Base-by-base conservation (phyloP, 805 yeast species). In the Saccharomyces jurei region DNA sequence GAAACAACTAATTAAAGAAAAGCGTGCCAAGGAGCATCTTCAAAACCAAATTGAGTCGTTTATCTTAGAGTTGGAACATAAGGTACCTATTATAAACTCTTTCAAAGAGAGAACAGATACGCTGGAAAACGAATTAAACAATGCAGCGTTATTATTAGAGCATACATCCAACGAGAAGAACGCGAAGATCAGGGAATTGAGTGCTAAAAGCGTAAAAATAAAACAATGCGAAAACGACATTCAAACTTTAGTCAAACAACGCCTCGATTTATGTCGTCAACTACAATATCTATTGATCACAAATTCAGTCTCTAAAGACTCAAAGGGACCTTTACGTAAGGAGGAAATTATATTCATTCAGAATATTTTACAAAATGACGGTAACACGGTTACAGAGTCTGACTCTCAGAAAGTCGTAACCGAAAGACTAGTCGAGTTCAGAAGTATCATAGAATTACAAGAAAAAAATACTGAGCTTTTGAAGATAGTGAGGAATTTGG, bases 191-290 rank as follows among this genome's bases (percentile, higher is more conserved):
- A 56, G 51, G 36, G 53, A 66, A 4, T 54, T 63, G 5, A 27
- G 30, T 6, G 58, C 61, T 8, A 32, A 60, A 6, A 30, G 58
- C 0, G 32, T 50, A 3, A 58, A 61, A 51, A 36, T 68, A 1
- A 53, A 55, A 27, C 63, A 66, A 29, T 61, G 73, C 63, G 62
- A 77, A 69, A 44, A 57, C 1, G 67, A 71, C 22, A 65, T 71
- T 26, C 54, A 75, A 25, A 57, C 79, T 3, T 65, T 84, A 58
- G 74, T 77, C 46, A 79, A 77, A 54, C 81, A 84, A 60, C 79
- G 83, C 46, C 71, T 74, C 30, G 97, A 91, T 65, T 72, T 91
- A 46, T 86, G 92, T 5, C 81, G 83, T 46, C 98, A 92, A 67
- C 77, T 92, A 21, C 87, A 87, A 61, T 79, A 77, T 51, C 75